Evolutionary conservation across 139 green algal genomes (phyloP).

Genomic region (Haematococcus sp.): DNA sequence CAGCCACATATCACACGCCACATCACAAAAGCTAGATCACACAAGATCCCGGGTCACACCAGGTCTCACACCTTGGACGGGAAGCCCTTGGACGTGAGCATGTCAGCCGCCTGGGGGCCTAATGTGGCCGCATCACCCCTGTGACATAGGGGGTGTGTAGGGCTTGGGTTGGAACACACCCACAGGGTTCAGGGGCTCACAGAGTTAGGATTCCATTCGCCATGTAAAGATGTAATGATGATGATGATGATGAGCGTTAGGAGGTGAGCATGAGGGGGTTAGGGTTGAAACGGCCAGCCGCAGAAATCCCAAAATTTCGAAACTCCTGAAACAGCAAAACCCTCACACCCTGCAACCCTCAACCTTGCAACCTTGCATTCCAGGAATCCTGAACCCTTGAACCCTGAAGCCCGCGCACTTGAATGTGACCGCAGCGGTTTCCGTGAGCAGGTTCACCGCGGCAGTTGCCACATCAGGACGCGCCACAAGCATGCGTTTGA

Average conservation of each 20-base stretch:
- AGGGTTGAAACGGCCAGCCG: too few relatives aligned
- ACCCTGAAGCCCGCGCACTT: slow-evolving; percentile 10
- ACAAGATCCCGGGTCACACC: too few relatives aligned
- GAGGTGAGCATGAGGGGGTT: too few relatives aligned
- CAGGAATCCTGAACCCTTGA: background rate
- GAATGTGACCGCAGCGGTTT: slow-evolving; percentile 65
- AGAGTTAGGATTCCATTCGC: background rate
- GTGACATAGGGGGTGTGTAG: too few relatives aligned
- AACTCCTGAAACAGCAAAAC: too few relatives aligned
- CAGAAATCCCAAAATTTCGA: too few relatives aligned
- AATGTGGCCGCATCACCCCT: background rate
- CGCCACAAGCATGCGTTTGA: slow-evolving; percentile 71
- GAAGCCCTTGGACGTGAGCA: slow-evolving; percentile 75
- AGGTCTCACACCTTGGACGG: slow-evolving; percentile 40
- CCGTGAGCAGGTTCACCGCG: slow-evolving; percentile 75
- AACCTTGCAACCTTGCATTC: too few relatives aligned
- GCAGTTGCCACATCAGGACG: slow-evolving; percentile 59
- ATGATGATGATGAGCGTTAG: too few relatives aligned
- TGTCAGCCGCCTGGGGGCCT: slow-evolving; percentile 23
- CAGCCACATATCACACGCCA: too few relatives aligned
- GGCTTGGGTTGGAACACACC: background rate
- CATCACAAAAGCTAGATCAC: too few relatives aligned
- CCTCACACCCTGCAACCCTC: too few relatives aligned
- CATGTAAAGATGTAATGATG: too few relatives aligned
- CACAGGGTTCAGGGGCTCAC: background rate